Evolutionary conservation across 371 early-diverging fungal species (phyloP).

Genomic region (Mortierella sp.): DNA sequence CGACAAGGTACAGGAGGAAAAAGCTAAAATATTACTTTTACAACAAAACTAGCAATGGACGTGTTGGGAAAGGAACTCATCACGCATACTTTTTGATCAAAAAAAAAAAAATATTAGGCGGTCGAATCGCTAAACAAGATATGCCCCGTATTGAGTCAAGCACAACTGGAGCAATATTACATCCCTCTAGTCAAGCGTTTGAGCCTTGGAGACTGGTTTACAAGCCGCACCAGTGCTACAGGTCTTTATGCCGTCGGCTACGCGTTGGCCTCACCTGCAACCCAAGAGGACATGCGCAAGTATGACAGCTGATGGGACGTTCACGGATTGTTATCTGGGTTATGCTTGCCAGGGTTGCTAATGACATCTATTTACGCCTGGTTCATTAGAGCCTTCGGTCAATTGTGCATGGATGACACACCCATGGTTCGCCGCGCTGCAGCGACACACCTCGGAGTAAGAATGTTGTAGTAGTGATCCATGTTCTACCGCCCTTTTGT

Average conservation of each 20-base stretch:
- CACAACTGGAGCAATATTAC: conserved; percentile 88
- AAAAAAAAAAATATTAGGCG: conserved; percentile 78
- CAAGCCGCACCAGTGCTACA: conserved; percentile 95
- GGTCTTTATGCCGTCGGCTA: conserved; percentile 92
- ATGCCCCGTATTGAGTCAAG: conserved; percentile 73
- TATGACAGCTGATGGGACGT: conserved; percentile 32
- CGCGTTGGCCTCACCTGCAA: conserved; percentile 72
- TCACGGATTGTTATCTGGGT: not conserved
- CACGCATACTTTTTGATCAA: not conserved
- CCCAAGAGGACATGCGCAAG: conserved; percentile 89
- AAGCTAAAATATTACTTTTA: not conserved
- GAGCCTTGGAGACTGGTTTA: conserved; percentile 97
- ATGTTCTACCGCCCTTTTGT: not conserved
- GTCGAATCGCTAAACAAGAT: conserved; percentile 93
- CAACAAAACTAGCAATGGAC: not conserved
- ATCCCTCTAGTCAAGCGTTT: conserved; percentile 93
- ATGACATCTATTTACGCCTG: not conserved
- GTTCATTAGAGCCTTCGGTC: conserved; percentile 66
- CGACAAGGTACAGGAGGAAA: conserved; percentile 82
- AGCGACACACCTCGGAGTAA: conserved; percentile 88
- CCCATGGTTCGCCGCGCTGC: conserved; percentile 98
- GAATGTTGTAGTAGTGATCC: not conserved
- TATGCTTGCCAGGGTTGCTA: not conserved
- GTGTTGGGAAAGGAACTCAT: not conserved
- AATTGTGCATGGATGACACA: conserved; percentile 93